Percentiles rank a stretch among this genome's conserved stretches.
phyloP scores from a whole-genome alignment of 257 asterid genomes.

The Lavandula angustifolia region DNA sequence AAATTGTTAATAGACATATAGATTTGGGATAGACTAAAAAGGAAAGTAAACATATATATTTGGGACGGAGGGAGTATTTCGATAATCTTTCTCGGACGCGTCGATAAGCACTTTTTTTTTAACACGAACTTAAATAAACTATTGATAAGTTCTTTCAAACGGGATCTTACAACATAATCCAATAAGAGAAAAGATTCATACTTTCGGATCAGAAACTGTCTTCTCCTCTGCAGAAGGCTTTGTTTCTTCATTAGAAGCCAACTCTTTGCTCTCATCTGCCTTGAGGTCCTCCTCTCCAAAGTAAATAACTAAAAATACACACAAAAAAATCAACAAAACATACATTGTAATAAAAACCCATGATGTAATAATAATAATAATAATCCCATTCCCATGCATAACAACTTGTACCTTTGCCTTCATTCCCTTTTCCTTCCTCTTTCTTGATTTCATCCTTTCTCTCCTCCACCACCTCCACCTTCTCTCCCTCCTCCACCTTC shows the following conservation, averaged over 20 bases:
- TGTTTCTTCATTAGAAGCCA: neutral
- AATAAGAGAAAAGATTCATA: constrained; percentile 6
- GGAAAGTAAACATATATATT: too few species aligned
- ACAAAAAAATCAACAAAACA: too few species aligned
- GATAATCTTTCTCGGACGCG: too few species aligned
- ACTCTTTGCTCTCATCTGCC: constrained; percentile 43
- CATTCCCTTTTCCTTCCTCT: constrained; percentile 19
- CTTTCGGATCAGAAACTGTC: constrained; percentile 33
- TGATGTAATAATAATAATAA: too few species aligned
- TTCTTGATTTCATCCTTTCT: neutral
- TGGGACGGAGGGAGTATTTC: too few species aligned
- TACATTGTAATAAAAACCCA: neutral
- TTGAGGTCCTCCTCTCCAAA: constrained; percentile 43
- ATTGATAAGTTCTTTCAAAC: too few species aligned
- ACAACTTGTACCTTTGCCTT: constrained; percentile 39
- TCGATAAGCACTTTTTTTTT: too few species aligned
- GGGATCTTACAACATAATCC: too few species aligned
- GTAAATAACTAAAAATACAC: neutral
- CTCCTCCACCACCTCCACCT: neutral
- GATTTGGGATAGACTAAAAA: too few species aligned
- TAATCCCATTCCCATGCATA: too few species aligned
- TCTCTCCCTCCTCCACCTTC: neutral
- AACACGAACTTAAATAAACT: too few species aligned
- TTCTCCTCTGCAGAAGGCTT: constrained; percentile 41
- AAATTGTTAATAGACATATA: too few species aligned